Evolutionary conservation across 345 rosid species (phyloP), one percentile per base, ranked within the genome.

Genomic region (Trapa incisa): DNA sequence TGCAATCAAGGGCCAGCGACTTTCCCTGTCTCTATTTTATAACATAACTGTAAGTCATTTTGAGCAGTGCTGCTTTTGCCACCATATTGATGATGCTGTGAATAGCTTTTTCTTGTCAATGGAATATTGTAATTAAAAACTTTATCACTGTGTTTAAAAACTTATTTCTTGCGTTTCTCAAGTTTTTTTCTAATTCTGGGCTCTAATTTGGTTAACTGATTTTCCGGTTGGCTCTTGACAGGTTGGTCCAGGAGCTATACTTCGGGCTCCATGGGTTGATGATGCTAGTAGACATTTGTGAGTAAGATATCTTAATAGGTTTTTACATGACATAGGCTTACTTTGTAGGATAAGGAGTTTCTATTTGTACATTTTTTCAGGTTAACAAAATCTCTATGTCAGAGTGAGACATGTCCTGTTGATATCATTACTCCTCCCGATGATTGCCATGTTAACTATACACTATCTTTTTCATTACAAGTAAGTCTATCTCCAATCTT

Each of bases 371-470:
- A 16, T 22, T 62, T 60, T 77, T 60, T 69, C 80, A 94, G 99
- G 81, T 86, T 91, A 74, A 88, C 96, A 22, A 71, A 79, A 47
- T 70, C 91, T 66, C 87, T 90, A 66, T 94, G 99, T 75, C 83
- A 76, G 72, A 90, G 84, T 67, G 84, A 82, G 71, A 74, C 85
- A 78, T 94, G 99, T 75, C 99, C 99, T 45, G 75, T 76, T 57
- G 97, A 94, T 81, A 83, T 94, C 78, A 85, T 88, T 69, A 87
- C 84, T 78, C 99, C 97, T 66, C 99, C 96, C 45, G 99, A 94
- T 79, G 99, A 94, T 77, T 94, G 99, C 80, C 97, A 91, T 87
- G 96, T 88, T 73, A 94, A 94, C 73, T 88, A 86, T 74, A 90
- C 97, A 17, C 77, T 94, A 65, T 83, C 97, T 32, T 94, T 88